Base-by-base conservation (phyloP, 2,329 filamentous ascomycete genomes). In the Pseudogymnoascus sp. region DNA sequence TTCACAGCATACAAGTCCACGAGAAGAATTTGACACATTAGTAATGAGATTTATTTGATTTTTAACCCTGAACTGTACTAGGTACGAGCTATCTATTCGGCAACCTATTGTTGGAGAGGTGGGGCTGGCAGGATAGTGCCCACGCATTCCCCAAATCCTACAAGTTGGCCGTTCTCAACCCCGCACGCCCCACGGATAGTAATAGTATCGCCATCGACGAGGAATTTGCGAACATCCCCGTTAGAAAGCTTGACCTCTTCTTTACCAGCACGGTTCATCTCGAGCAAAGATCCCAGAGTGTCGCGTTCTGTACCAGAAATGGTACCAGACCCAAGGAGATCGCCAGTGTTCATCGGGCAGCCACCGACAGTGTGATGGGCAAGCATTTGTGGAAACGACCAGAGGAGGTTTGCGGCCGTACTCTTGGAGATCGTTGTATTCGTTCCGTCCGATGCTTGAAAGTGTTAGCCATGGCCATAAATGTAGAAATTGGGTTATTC, bases 321-420 rank as follows among this genome's bases (percentile, higher is more conserved):
- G 1, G 90, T 95, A 2, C 90, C 90, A 2, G 88, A 90, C 2
- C 89, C 90, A 5, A 95, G 77, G 61, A 95, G 75, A 71, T 95
- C 90, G 35, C 90, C 90, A 0, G 86, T 82, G 56, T 85, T 82
- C 79, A 95, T 81, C 3, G 86, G 85, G 73, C 90, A 95, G 5
- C 90, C 90, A 1, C 87, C 89, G 56, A 90, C 82, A 1, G 87
- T 86, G 72, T 93, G 90, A 72, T 93, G 90, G 1, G 90, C 84
- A 41, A 93, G 79, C 89, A 93, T 92, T 73, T 93, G 90, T 4
- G 88, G 84, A 76, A 93, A 93, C 0, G 89, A 92, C 81, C 86
- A 93, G n/a, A 93, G 79, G 10, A 93, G 78, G 70, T 93, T 83
- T 67, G 80, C 83, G 8, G 86, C 83, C 64, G 81, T 88, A 65